Percentiles rank a stretch among this genome's conserved stretches.
These are phyloP conservation scores for Dothistroma pini DNA, from an alignment of 2,329 filamentous ascomycete species.

Conservation along the genomic window DNA sequence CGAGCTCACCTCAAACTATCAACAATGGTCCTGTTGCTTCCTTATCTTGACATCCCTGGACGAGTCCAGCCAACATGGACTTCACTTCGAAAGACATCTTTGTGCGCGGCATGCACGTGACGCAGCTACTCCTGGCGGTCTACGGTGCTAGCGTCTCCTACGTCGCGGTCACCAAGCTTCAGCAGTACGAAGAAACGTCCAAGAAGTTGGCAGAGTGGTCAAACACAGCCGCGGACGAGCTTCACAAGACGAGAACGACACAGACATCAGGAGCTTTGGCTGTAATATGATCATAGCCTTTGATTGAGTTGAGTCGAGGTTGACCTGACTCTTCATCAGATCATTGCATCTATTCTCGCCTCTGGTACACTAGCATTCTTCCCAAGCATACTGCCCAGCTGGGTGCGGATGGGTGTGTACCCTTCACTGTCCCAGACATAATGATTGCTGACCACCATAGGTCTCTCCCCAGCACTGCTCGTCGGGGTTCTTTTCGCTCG, in stretches of 20 bases:
- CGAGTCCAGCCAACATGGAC: conserved; percentile 2
- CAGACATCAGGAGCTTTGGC: conserved; percentile 41
- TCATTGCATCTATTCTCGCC: conserved; percentile 30
- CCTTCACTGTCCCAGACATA: background rate
- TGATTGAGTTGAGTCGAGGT: conserved; percentile 4
- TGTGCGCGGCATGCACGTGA: conserved; percentile 34
- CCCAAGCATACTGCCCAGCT: conserved; percentile 16
- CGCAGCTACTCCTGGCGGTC: conserved; percentile 39
- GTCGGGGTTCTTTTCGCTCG: conserved; percentile 29
- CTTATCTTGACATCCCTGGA: background rate
- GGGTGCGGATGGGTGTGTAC: conserved; percentile 17
- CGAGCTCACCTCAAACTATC: too few relatives aligned
- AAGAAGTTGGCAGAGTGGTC: conserved; percentile 47
- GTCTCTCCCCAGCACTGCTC: conserved; percentile 27
- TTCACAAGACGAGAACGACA: conserved; percentile 45
- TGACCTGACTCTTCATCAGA: conserved; percentile 19
- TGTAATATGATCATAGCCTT: conserved; percentile 26
- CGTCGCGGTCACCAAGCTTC: conserved; percentile 43
- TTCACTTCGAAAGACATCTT: conserved; percentile 12
- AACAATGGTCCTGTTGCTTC: background rate
- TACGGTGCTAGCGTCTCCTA: conserved; percentile 45
- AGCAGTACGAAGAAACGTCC: conserved; percentile 44
- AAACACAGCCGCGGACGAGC: conserved; percentile 37
- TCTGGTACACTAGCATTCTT: conserved; percentile 25
- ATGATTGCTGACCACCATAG: background rate